Evolutionary conservation across 192 early-diverging fungal genomes (phyloP), one percentile per base, ranked within the genome.

Genomic region (Coemansia sp.): DNA sequence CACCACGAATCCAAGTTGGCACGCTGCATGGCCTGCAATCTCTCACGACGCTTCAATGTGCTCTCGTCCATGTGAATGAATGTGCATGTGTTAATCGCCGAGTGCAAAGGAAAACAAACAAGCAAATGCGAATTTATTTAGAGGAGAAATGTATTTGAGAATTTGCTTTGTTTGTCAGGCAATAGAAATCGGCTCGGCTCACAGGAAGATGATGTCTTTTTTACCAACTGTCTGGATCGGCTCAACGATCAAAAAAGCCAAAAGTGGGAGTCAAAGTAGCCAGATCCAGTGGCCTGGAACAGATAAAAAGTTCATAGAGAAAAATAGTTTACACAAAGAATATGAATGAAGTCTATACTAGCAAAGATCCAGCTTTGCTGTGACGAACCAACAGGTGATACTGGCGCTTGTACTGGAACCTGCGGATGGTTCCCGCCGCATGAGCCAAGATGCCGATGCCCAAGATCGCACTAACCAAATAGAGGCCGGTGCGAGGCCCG

Each of bases 1-100:
- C 68, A 44, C 79, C 79, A 82, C 38, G 79, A 73, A 41, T 64
- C 68, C 8, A 76, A 58, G 62, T 82, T 82, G 53, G 61, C 65
- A 63, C 71, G 79, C 66, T 82, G 79, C 48, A 74, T 68, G 32
- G 38, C 62, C 48, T 51, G 59, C 68, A 73, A 72, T n/a, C 75
- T 67, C 66, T 77, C 74, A 50, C 69, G 79, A 64, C 75, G 79
- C 75, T 76, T 82, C 74, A 68, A 53, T 69, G 60, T 74, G 59
- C 71, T 70, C 60, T 76, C 79, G 67, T 77, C 74, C 79, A 82
- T 82, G 55, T 62, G 68, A 42, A 21, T 37, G 29, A 53, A 69
- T 72, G 66, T 31, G 67, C 76, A 78, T 80, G 78, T 73, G 73
- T 21, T 60, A 29, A 48, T 46, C n/a, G 27, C 55, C 15, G 5